A percentile compares a stretch with the other conserved stretches of the same genome.
These are phyloP conservation scores for Gastrolobium villosum DNA, from an alignment of 306 rosid species.

Conservation along the genomic window DNA sequence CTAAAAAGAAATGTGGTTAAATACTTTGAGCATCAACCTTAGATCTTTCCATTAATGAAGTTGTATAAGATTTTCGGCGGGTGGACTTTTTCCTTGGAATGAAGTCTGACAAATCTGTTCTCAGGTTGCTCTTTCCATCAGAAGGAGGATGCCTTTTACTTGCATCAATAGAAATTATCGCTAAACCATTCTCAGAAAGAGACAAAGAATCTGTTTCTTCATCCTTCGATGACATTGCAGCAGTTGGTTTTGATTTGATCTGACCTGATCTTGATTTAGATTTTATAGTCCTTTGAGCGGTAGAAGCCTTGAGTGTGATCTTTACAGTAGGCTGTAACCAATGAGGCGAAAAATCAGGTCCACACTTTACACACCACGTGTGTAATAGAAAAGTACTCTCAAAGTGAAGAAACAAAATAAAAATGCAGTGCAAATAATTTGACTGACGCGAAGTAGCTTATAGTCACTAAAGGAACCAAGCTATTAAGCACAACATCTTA, in stretches of 20 bases:
- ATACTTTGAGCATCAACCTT: conserved; percentile 65
- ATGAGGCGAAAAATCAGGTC: conserved; percentile 38
- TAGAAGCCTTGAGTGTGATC: conserved; percentile 55
- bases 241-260: conserved; percentile 51
- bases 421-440: conserved; percentile 25
- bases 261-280: conserved; percentile 51
- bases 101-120: conserved; percentile 46
- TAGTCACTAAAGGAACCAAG: conserved; percentile 32
- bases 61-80: conserved; percentile 84
- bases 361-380: neutral
- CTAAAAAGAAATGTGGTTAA: conserved; percentile 26
- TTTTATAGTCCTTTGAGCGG: conserved; percentile 55
- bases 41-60: conserved; percentile 69
- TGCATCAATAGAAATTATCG: conserved; percentile 49
- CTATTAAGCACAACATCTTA: conserved; percentile 17
- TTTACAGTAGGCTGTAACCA: conserved; percentile 68
- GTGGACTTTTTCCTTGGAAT: conserved; percentile 58
- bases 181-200: conserved; percentile 49
- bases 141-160: conserved; percentile 53
- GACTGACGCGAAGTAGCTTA: conserved; percentile 18
- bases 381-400: conserved; percentile 2
- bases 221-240: conserved; percentile 59
- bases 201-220: conserved; percentile 50
- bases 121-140: conserved; percentile 54
- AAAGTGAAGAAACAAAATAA: conserved; percentile 23